Evolutionary conservation across 2,329 filamentous ascomycete genomes (phyloP), one percentile per base, ranked within the genome.

Genomic region (Diaporthe australafricana): DNA sequence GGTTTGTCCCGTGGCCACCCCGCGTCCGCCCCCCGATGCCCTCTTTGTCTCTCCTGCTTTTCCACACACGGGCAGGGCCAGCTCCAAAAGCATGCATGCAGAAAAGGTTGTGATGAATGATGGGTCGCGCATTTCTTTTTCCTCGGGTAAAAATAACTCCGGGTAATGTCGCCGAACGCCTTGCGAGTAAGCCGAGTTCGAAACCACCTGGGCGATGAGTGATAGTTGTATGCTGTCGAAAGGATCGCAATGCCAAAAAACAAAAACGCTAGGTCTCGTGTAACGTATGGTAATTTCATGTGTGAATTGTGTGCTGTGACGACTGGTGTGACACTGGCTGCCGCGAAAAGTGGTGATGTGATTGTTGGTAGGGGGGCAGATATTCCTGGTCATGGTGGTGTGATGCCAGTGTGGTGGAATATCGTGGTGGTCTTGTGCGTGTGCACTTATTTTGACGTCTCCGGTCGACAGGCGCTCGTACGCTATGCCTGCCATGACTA

Each of bases 121-220:
- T 68, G 17, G 53, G 50, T 56, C 66, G 53, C 50, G 66, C 30
- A 45, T 32, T 32, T 32, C 27, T 22, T 32, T 47, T 35, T 40
- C 42, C 42, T 48, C 27, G 57, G 25, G n/a, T 17, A 45, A 50
- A 48, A 32, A 50, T 25, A 5, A 38, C 17, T 50, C 30, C 30
- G 60, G 30, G 60, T 65, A n/a, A 50, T 65, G 60, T 50, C 53
- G 55, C 67, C 67, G 42, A 52, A 69, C 67, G 53, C 67, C 67
- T 52, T 52, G 67, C 67, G 53, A 60, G 53, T 69, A 69, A 69
- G 53, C 56, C 22, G 45, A 52, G 20, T 22, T 60, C 27, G 42
- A 40, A 40, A 57, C 53, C 30, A 42, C 60, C 25, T 25, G 32
- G 56, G 32, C 32, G 27, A 52, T 56, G 42, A 50, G 45, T 50